Evolutionary conservation across 305 asterid genomes (phyloP).

Genomic region (Solanum aculeatissimum): DNA sequence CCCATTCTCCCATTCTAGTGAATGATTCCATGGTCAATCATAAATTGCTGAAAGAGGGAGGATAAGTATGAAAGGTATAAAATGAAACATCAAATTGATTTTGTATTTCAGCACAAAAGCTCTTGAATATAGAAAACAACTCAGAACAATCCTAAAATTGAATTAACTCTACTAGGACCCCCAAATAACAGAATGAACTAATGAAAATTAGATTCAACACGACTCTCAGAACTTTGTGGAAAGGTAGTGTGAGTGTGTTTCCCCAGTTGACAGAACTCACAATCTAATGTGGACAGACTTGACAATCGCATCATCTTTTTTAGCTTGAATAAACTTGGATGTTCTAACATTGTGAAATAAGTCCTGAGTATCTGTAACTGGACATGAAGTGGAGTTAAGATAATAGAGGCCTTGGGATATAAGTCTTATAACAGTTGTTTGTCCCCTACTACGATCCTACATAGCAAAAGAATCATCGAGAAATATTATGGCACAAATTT

Average conservation of each 20-base stretch:
- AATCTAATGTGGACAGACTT: neutral
- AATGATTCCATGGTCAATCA: neutral
- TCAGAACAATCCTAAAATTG: neutral
- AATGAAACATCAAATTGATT: neutral
- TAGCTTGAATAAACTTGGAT: neutral
- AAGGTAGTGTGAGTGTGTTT: neutral
- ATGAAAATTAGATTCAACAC: neutral
- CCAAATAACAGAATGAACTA: neutral
- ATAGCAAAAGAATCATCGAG: neutral
- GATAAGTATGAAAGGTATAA: neutral
- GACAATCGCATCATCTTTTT: neutral
- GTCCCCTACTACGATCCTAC: neutral
- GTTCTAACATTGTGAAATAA: neutral
- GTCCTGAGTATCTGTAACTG: neutral
- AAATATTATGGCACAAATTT: neutral
- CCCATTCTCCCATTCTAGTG: neutral
- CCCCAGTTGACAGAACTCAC: neutral
- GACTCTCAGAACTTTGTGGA: neutral
- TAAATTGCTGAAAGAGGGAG: neutral
- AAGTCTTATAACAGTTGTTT: neutral
- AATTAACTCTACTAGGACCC: neutral
- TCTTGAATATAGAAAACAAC: neutral
- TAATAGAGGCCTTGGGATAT: neutral
- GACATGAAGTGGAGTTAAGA: neutral
- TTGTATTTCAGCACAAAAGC: neutral